Evolutionary conservation across 2,329 filamentous ascomycete genomes (phyloP).

Genomic region (Pochonia chlamydosporia): DNA sequence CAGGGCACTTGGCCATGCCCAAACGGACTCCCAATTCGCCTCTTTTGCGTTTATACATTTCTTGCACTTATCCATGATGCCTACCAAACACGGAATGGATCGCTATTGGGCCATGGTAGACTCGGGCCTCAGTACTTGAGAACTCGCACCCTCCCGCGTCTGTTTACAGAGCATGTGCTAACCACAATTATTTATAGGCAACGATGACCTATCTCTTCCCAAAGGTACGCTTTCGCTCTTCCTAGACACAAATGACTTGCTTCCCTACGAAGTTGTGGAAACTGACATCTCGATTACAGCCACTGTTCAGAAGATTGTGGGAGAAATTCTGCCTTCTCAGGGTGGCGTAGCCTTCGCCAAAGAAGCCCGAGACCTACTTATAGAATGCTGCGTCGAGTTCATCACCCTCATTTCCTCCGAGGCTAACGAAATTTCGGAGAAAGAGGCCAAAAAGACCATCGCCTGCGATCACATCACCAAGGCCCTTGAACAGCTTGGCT

Average conservation of each 20-base stretch:
- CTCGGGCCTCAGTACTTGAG: conserved; percentile 8
- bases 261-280: background rate
- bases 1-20: too few species aligned
- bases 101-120: conserved; percentile 23
- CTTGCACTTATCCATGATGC: conserved; percentile 12
- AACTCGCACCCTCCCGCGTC: too few species aligned
- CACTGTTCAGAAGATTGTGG: conserved; percentile 80
- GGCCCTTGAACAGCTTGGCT: conserved; percentile 86
- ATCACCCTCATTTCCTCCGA: conserved; percentile 98
- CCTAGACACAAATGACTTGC: background rate
- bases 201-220: conserved; percentile 58
- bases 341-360: conserved; percentile 82
- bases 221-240: conserved; percentile 53
- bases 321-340: conserved; percentile 78
- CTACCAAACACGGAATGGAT: conserved; percentile 14
- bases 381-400: conserved; percentile 98
- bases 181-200: conserved; percentile 39
- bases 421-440: conserved; percentile 97
- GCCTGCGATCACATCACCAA: conserved; percentile 97
- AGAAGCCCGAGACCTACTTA: conserved; percentile 89
- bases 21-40: background rate
- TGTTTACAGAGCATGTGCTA: too few species aligned
- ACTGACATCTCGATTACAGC: conserved; percentile 36
- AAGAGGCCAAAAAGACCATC: conserved; percentile 98
- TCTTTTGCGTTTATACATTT: background rate